Evolutionary conservation across 768 basidiomycete species (phyloP), one percentile per base, ranked within the genome.

Genomic region (Pleurotus sapidus): DNA sequence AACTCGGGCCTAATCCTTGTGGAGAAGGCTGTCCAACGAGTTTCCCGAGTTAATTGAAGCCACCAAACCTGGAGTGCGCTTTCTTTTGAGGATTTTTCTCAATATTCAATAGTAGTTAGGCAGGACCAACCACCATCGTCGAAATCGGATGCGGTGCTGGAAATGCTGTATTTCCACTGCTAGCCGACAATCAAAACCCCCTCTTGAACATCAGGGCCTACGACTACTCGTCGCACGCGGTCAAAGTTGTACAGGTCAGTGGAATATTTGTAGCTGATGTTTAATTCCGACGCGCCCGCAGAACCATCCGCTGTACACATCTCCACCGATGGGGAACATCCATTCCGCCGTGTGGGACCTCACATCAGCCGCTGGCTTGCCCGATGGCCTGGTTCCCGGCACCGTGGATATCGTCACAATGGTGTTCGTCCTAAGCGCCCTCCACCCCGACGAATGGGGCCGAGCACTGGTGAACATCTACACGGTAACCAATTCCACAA

Each of bases 91-190:
- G 54, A 55, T 9, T 30, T 45, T 34, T 49, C 20, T 58, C 18
- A 55, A 54, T n/a, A 40, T 55, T 51, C 53, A 63, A 45, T 47
- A 51, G 54, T 24, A n/a, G 60, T 57, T 67, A 94, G 89, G 93
- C 93, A 51, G 95, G 95, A 12, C 81, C 83, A 0, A 76, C 82
- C 49, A 80, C 79, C 2, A 83, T 98, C 18, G 86, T 87, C 46
- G 97, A 99, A 71, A 82, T 98, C 24, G 97, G 97, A 20, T 98
- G 95, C 68, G 95, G 90, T 90, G 93, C 93, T 17, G 97, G 97
- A n/a, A 97, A 96, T 67, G 88, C 94, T 5, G 83, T 94, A 1
- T 97, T 95, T 65, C 97, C 97, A 0, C 76, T 99, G 1, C 77
- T 97, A 18, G 75, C 84, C n/a, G 72, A 82, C 30, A 98, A 98